Evolutionary conservation across 208 protist species (phyloP).

Genomic region (Angomonas desouzai): DNA sequence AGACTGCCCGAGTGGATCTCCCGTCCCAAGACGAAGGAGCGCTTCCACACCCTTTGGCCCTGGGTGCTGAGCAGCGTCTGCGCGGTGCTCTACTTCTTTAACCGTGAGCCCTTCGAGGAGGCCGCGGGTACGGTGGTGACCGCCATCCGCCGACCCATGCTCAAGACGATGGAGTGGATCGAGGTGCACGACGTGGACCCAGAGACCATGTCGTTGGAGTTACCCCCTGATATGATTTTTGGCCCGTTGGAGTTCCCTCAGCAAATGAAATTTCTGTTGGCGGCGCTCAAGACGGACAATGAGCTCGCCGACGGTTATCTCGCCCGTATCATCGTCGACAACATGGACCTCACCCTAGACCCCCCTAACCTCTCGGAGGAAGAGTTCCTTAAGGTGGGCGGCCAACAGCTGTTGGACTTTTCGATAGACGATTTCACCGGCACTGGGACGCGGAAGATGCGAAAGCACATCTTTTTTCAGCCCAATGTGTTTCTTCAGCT

Average conservation of each 20-base stretch:
- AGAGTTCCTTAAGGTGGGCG: constrained; percentile 61
- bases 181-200: constrained; percentile 87
- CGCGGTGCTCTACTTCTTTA: constrained; percentile 76
- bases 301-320: constrained; percentile 88
- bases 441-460: constrained; percentile 33
- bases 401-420: constrained; percentile 72
- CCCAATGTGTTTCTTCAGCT: constrained; percentile 82
- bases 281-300: constrained; percentile 81
- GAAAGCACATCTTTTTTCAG: constrained; percentile 86
- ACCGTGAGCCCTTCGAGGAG: constrained; percentile 87
- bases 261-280: constrained; percentile 88
- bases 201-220: constrained; percentile 84
- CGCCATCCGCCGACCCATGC: constrained; percentile 71
- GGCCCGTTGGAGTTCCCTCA: constrained; percentile 79
- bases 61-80: constrained; percentile 80
- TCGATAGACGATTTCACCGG: constrained; percentile 78
- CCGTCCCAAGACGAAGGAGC: constrained; percentile 67
- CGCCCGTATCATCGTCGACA: constrained; percentile 77
- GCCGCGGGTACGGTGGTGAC: constrained; percentile 66
- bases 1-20: constrained; percentile 81
- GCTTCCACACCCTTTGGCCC: constrained; percentile 83
- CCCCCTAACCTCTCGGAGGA: constrained; percentile 56
- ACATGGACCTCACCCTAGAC: constrained; percentile 88
- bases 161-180: constrained; percentile 87
- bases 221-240: constrained; percentile 86